These are phyloP conservation scores for Debaryomyces coudertii DNA, from an alignment of 1,139 yeast genomes.

Conservation along the genomic window DNA sequence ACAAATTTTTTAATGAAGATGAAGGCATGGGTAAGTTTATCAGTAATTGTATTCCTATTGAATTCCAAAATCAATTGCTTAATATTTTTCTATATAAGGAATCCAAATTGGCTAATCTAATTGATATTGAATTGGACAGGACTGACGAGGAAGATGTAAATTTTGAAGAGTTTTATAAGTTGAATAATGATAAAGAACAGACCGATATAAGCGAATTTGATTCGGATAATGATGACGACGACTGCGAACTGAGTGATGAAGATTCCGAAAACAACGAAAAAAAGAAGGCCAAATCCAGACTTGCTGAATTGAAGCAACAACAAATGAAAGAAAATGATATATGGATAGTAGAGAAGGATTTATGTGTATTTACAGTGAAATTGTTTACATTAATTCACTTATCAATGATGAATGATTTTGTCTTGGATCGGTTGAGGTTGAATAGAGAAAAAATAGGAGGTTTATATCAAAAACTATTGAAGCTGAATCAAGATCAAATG, in stretches of 20 bases:
- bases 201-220: conserved; percentile 20
- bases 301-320: conserved; percentile 13
- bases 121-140: conserved; percentile 51
- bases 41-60: conserved; percentile 21
- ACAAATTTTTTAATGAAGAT: conserved; percentile 26
- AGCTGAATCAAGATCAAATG: conserved; percentile 22
- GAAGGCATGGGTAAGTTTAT: conserved; percentile 20
- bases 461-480: conserved; percentile 29
- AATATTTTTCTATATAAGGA: conserved; percentile 40
- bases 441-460: conserved; percentile 55
- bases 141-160: conserved; percentile 61
- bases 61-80: conserved; percentile 29
- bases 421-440: conserved; percentile 45
- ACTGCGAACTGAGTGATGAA: conserved; percentile 24
- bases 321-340: conserved; percentile 17
- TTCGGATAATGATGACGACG: conserved; percentile 20
- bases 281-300: conserved; percentile 11
- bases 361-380: conserved; percentile 57
- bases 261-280: conserved; percentile 20
- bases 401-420: conserved; percentile 34
- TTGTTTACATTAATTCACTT: conserved; percentile 48
- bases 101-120: conserved; percentile 27
- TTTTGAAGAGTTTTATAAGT: conserved; percentile 38
- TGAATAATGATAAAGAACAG: conserved; percentile 16
- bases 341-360: conserved; percentile 46